A percentile compares a stretch with the other conserved stretches of the same genome.
phyloP scores from a whole-genome alignment of 139 green algal species.

The Chlamydomonas sphaeroides region DNA sequence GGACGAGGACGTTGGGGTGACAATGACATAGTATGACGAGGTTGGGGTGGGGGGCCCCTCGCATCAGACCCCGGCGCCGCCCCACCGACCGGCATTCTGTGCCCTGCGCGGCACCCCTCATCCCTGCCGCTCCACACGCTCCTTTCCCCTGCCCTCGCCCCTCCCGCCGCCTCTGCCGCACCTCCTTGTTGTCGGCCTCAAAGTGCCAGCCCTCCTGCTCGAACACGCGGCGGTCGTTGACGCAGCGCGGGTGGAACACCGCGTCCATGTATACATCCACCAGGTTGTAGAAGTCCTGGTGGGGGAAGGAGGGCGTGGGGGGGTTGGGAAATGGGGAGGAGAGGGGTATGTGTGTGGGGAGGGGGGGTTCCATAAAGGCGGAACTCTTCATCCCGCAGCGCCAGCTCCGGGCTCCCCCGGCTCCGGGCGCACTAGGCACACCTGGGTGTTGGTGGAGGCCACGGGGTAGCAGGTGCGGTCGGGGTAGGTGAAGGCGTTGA shows the following conservation, averaged over 20 bases:
- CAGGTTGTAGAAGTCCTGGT: conserved; percentile 99
- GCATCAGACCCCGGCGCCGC: too few species aligned
- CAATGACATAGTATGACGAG: too few species aligned
- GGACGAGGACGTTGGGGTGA: too few species aligned
- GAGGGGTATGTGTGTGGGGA: not conserved
- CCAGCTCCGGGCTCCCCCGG: too few species aligned
- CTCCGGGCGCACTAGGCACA: too few species aligned
- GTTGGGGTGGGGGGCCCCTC: not conserved
- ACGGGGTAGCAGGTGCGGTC: conserved; percentile 99
- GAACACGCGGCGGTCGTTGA: conserved; percentile 89
- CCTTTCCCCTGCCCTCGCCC: not conserved
- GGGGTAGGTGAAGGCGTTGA: conserved; percentile 99
- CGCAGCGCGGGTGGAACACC: conserved; percentile 94
- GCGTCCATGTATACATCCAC: conserved; percentile 99
- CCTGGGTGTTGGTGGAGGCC: conserved; percentile 82
- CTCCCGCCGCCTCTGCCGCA: not conserved
- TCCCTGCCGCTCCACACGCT: not conserved
- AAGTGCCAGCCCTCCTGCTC: conserved; percentile 93
- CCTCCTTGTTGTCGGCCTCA: conserved; percentile 84
- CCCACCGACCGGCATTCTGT: too few species aligned
- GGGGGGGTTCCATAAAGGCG: too few species aligned
- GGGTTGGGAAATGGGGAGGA: not conserved
- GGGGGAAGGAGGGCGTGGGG: conserved; percentile 14
- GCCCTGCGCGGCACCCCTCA: too few species aligned
- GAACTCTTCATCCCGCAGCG: too few species aligned